A percentile compares a stretch with the other conserved stretches of the same genome.
Conservation (phyloP, 2,329 filamentous ascomycete species). For the Stachybotrys chlorohalonatus region DNA sequence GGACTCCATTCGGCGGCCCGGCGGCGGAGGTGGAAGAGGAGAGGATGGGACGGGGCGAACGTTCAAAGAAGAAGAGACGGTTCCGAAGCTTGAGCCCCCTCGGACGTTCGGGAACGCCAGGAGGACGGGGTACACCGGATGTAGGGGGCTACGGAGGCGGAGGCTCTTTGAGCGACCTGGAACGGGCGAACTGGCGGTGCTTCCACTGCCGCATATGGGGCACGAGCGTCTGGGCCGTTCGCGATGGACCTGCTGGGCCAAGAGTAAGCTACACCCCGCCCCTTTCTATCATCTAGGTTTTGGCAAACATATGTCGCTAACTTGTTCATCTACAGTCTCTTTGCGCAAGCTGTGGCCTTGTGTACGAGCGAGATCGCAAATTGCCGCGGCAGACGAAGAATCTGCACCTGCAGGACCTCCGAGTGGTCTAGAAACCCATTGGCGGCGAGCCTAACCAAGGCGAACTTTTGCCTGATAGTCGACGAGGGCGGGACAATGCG, state of each 20-base stretch:
- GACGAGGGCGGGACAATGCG: conserved; percentile 1
- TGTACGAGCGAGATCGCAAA: conserved; percentile 80
- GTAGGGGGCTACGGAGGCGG: conserved; percentile 64
- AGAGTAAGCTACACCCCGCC: conserved; percentile 49
- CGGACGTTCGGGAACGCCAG: conserved; percentile 54
- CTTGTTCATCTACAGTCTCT: conserved; percentile 49
- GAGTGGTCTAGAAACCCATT: conserved; percentile 17
- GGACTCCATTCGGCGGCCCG: conserved; percentile 51
- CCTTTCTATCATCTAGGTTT: conserved; percentile 1
- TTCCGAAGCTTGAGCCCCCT: conserved; percentile 82
- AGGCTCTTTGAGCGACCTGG: conserved; percentile 61
- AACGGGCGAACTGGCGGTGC: conserved; percentile 80
- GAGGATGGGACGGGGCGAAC: conserved; percentile 81
- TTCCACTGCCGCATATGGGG: conserved; percentile 82
- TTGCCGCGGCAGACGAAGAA: conserved; percentile 50
- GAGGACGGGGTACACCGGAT: conserved; percentile 72
- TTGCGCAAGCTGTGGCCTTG: conserved; percentile 85
- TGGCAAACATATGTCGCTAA: background rate
- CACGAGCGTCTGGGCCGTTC: conserved; percentile 85
- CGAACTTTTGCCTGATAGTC: conserved; percentile 3
- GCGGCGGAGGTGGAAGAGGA: conserved; percentile 58
- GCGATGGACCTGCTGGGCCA: conserved; percentile 78
- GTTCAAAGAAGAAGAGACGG: conserved; percentile 89
- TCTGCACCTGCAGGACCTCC: conserved; percentile 24
- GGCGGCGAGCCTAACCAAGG: conserved; percentile 11